Evolutionary conservation across 164 flowering plant species (phyloP).

Genomic region (Aristolochia fimbriata): DNA sequence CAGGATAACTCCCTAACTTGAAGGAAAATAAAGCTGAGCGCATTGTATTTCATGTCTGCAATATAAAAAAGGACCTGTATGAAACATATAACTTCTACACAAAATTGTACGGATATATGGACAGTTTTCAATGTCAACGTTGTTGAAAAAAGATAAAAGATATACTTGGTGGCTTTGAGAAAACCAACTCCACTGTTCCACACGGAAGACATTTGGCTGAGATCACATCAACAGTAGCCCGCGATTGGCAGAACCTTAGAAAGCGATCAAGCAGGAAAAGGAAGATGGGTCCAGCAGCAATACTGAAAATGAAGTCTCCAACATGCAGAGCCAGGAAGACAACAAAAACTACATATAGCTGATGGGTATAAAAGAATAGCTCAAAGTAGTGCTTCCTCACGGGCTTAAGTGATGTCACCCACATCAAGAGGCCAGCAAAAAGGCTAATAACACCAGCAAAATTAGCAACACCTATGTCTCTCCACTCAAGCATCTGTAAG

Average conservation of each 20-base stretch:
- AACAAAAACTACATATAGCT: conserved; percentile 66
- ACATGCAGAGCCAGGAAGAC: conserved; percentile 78
- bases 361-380: conserved; percentile 90
- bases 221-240: conserved; percentile 46
- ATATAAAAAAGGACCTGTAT: not conserved
- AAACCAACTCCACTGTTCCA: conserved; percentile 66
- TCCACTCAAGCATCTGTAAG: conserved; percentile 67
- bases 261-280: conserved; percentile 84
- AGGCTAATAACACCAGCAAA: conserved; percentile 82
- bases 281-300: conserved; percentile 68
- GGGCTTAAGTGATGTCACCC: conserved; percentile 73
- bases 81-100: not conserved
- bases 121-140: conserved; percentile 2
- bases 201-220: conserved; percentile 68
- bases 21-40: conserved; percentile 74
- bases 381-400: conserved; percentile 64
- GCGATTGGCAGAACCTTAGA: conserved; percentile 78
- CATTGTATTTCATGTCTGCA: conserved; percentile 70
- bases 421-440: conserved; percentile 73
- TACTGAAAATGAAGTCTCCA: conserved; percentile 63
- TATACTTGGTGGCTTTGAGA: conserved; percentile 77
- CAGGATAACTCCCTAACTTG: conserved; percentile 74
- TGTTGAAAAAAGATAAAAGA: not conserved
- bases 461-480: conserved; percentile 49
- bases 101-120: not conserved